Base-by-base conservation (phyloP, 805 yeast genomes). In the Starmerella bombi region DNA sequence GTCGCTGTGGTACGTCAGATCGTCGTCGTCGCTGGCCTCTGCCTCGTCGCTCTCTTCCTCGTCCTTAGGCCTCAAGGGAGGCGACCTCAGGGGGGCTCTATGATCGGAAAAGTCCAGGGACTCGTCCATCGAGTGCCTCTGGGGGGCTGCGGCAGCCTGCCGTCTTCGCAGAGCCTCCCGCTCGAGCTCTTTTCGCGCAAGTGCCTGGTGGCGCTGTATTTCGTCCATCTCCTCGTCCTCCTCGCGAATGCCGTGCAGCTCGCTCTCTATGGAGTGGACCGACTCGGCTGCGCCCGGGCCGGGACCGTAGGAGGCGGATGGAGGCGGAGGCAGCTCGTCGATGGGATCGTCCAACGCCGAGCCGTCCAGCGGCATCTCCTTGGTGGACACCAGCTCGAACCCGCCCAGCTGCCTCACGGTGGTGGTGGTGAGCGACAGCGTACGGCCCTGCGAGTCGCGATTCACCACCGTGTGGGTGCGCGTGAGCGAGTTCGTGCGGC, bases 351-450 rank as follows among this genome's bases (percentile, higher is more conserved):
- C 31, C 15, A 28, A 15, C 15, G 7, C 4, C 19, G 30, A 16
- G n/a, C 21, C 20, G 4, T 40, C 45, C 14, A 53, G 35, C 3
- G 50, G 50, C n/a, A 53, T 49, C 19, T 56, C 53, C 41, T 56
- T 54, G 12, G 59, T 56, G 35, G 53, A 52, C 20, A 56, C 52
- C 23, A 60, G 45, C 46, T 60, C 59, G 44, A 59, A 60, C 14
- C 62, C 52, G 36, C 64, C 64, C 47, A 58, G 42, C 25, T 54
- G 58, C 27, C 59, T 56, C 27, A 60, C 51, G 1, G 64, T 60
- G 5, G 62, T 58, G 20, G 61, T 59, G 16, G 64, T 60, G 18
- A 60, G 45, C 15, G 62, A 58, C 53, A 58, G 48, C 6, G 64
- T 57, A 23, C 64, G 51, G 23, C 57, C 57, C 12, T 40, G 34